phyloP scores from a whole-genome alignment of 768 basidiomycete genomes.

The Suillus placidus region DNA sequence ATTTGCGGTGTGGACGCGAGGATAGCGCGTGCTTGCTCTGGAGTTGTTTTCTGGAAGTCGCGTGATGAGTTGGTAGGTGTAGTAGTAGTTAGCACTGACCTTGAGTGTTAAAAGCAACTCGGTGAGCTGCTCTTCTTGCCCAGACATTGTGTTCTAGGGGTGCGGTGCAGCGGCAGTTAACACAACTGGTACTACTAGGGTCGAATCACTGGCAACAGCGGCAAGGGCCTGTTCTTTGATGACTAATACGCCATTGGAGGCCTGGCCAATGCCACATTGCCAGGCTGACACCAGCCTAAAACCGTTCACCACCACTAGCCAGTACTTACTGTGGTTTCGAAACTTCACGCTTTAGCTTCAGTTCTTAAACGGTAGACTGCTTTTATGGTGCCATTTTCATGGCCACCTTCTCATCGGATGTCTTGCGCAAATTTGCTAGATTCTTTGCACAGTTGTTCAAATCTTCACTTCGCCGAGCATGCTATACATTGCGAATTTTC shows the following conservation, averaged over 20 bases:
- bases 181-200: neutral
- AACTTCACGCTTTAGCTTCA: neutral
- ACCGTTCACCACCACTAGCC: neutral
- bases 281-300: neutral
- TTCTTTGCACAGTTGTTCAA: neutral
- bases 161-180: neutral
- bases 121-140: constrained; percentile 66
- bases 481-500: neutral
- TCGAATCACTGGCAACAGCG: neutral
- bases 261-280: too few species aligned
- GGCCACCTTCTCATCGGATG: neutral
- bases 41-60: constrained; percentile 65
- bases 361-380: neutral
- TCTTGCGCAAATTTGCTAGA: neutral
- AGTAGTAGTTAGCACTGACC: constrained; percentile 31
- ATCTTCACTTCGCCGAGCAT: neutral
- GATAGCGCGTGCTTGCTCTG: constrained; percentile 67
- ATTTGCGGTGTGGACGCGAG: constrained; percentile 75
- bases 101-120: constrained; percentile 79
- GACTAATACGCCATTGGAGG: neutral
- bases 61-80: constrained; percentile 8
- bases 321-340: neutral
- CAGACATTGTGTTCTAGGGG: constrained; percentile 44
- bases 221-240: neutral
- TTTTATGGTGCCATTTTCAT: neutral